A percentile compares a stretch with the other conserved stretches of the same genome.
Evolutionary conservation across 129 eudicot genomes (phyloP).

Genomic region (Centrapalus pauciflorus): DNA sequence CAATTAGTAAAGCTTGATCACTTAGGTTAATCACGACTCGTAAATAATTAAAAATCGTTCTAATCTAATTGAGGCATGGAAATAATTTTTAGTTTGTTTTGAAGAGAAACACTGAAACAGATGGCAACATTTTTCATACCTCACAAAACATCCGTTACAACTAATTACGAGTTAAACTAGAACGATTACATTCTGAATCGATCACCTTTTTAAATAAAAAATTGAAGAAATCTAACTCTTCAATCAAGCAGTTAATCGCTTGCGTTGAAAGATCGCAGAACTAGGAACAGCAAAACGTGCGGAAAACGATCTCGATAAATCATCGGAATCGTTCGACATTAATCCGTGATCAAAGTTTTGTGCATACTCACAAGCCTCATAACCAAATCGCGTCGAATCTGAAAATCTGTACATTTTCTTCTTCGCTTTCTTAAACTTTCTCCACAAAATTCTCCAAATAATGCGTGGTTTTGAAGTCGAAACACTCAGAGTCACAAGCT

Average conservation of each 20-base stretch:
- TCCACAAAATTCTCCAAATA: constrained; percentile 42
- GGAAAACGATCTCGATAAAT: constrained; percentile 56
- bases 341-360: constrained; percentile 67
- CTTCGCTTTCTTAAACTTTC: constrained; percentile 49
- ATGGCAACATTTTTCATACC: background rate
- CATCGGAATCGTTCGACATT: constrained; percentile 44
- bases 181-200: constrained; percentile 18
- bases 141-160: constrained; percentile 9
- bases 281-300: constrained; percentile 77
- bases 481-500: constrained; percentile 17
- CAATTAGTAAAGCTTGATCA: too few species aligned
- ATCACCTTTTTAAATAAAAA: background rate
- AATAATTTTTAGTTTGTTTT: too few species aligned
- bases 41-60: too few species aligned
- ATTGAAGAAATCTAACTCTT: background rate
- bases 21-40: too few species aligned
- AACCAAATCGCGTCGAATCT: constrained; percentile 39
- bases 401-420: constrained; percentile 30
- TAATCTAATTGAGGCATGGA: too few species aligned
- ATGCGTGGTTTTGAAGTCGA: constrained; percentile 29
- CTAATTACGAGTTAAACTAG: constrained; percentile 7
- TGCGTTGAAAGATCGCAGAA: constrained; percentile 14
- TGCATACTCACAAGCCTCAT: constrained; percentile 59
- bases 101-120: background rate
- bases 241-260: constrained; percentile 16